These are phyloP conservation scores for Westerdykella ornata DNA, from an alignment of 2,329 filamentous ascomycete species.

Conservation along the genomic window DNA sequence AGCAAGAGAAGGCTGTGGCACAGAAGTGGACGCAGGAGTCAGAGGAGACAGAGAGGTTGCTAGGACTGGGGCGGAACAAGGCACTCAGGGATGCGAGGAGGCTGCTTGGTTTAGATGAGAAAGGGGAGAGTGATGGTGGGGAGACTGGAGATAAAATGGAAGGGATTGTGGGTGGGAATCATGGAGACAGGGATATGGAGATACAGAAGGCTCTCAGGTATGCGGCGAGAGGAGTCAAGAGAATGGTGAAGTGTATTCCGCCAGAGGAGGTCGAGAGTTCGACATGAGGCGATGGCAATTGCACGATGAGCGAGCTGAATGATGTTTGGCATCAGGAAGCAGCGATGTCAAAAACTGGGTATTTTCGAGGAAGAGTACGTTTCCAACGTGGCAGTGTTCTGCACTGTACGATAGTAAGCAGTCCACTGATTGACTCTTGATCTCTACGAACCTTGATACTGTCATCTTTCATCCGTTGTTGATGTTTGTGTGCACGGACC, in stretches of 20 bases:
- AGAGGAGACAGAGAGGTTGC: constrained; percentile 13
- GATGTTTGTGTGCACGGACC: neutral
- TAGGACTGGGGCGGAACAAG: constrained; percentile 24
- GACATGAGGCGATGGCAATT: neutral
- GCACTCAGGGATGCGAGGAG: constrained; percentile 26
- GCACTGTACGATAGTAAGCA: too few species aligned
- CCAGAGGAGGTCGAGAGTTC: neutral
- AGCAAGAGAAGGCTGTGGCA: constrained; percentile 8
- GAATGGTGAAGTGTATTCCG: constrained; percentile 26
- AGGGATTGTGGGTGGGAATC: constrained; percentile 5
- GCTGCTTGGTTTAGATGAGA: constrained; percentile 16
- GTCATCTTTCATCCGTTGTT: too few species aligned
- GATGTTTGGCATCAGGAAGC: neutral
- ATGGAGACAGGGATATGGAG: constrained; percentile 8
- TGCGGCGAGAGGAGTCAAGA: constrained; percentile 28
- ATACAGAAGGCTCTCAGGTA: constrained; percentile 20
- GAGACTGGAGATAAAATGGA: constrained; percentile 1
- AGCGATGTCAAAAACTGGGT: too few species aligned
- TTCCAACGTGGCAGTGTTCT: too few species aligned
- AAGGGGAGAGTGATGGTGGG: neutral
- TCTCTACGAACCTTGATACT: too few species aligned
- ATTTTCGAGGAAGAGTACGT: too few species aligned
- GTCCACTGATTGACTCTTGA: too few species aligned
- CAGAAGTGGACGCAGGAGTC: constrained; percentile 24
- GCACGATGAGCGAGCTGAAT: neutral